Evolutionary conservation across 164 flowering plant species (phyloP), one percentile per base, ranked within the genome.

Genomic region (Akebia trifoliata): DNA sequence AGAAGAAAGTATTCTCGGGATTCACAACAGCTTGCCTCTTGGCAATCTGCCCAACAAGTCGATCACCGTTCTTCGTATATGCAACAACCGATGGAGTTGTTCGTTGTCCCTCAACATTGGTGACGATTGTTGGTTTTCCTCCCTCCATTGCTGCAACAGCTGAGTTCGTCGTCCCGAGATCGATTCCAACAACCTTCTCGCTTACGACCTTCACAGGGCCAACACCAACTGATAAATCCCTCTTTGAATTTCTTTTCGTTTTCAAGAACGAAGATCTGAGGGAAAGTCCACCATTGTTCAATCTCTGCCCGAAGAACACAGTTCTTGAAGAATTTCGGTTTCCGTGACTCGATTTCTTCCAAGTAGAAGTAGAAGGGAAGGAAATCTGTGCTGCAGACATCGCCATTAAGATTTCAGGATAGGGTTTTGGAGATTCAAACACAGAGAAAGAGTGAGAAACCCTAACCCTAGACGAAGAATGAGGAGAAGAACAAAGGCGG

Each of bases 1-100:
- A 81, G 56, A 82, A 88, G 64, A 88, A 88, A 20, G 96, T 88
- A 57, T 88, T 88, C 75, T 86, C 93, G 0, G 96, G 93, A 67
- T 88, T 88, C 28, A 88, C 96, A 8, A 88, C 96, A 1, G 96
- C 93, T 62, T 88, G 96, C 57, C 96, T 69, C 80, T 92, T 92
- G 18, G 96, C 98, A 68, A 91, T 91, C 80, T 91, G 98, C 0
- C 98, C 96, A 2, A 89, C 98, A 9, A 91, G 68, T 57, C 89
- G 60, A 38, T 89, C 97, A 0, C 97, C 97, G 34, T 57, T 76
- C 74, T 88, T 92, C 0, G 98, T 88, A 61, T 92, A 92, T 3
- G 98, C 98, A 22, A 92, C 98, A 31, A 92, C 98, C 0, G 98
- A 88, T 17, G 98, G 98, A 26, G 98, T 91, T 46, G 98, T 91